Evolutionary conservation across 257 asterid species (phyloP).

Genomic region (Capsicum rhomboideum): DNA sequence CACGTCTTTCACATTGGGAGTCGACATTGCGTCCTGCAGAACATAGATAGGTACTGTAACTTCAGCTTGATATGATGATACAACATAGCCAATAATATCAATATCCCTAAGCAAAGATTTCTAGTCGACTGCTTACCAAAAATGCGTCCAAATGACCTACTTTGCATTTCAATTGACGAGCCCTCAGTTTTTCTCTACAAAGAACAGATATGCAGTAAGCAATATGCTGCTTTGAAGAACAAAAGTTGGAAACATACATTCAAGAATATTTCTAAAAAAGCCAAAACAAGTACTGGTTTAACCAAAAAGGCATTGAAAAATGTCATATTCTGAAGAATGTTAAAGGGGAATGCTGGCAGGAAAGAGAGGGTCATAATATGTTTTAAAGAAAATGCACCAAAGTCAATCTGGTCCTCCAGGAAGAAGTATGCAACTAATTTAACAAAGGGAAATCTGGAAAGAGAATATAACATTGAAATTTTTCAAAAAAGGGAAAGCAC

Average conservation of each 20-base stretch:
- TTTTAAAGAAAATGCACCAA: neutral
- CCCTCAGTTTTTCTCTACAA: conserved; percentile 51
- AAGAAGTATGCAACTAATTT: neutral
- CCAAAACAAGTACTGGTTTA: neutral
- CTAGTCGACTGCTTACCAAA: conserved; percentile 26
- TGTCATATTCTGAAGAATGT: neutral
- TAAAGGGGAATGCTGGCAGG: neutral
- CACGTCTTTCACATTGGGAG: conserved; percentile 23
- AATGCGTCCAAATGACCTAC: conserved; percentile 28
- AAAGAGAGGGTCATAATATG: neutral
- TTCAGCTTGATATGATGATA: neutral
- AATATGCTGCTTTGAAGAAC: neutral
- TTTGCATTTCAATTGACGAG: conserved; percentile 25
- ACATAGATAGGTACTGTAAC: conserved; percentile 6
- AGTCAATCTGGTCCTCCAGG: neutral
- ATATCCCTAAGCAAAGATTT: conserved; percentile 5
- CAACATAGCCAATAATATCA: neutral
- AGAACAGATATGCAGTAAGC: conserved; percentile 12
- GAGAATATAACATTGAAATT: neutral
- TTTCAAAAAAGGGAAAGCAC: neutral
- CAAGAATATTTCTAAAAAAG: neutral
- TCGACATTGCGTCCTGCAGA: conserved; percentile 34
- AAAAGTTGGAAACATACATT: neutral
- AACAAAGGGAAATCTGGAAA: neutral
- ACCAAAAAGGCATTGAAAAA: neutral